These are phyloP conservation scores for Rhodotorula mucilaginosa DNA, from an alignment of 1,284 basidiomycete genomes.

Conservation along the genomic window DNA sequence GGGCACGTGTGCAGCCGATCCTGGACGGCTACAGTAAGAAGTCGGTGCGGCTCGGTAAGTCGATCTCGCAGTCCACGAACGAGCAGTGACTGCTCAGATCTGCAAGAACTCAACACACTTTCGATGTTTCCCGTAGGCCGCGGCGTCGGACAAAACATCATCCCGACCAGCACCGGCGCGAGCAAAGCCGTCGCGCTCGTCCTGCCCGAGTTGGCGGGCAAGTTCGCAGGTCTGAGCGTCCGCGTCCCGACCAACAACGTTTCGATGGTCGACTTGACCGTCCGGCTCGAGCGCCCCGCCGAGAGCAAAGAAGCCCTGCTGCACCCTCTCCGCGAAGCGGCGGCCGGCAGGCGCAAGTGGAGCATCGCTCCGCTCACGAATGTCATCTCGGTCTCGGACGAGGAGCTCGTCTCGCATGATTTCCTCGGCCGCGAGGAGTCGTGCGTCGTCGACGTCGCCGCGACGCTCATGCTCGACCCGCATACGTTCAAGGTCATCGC, in stretches of 20 bases:
- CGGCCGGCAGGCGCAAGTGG: constrained; percentile 34
- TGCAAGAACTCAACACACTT: neutral
- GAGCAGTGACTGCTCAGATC: too few relatives aligned
- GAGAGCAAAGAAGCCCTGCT: constrained; percentile 49
- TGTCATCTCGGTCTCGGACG: constrained; percentile 49
- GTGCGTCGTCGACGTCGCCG: constrained; percentile 50
- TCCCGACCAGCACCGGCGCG: constrained; percentile 51
- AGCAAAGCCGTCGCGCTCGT: constrained; percentile 51
- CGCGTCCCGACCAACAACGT: constrained; percentile 53
- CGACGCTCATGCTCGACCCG: constrained; percentile 48
- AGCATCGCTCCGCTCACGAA: constrained; percentile 18
- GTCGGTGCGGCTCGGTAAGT: constrained; percentile 48
- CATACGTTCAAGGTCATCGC: constrained; percentile 49
- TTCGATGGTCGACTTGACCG: constrained; percentile 51
- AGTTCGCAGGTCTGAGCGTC: constrained; percentile 52
- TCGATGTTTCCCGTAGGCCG: neutral
- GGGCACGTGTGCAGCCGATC: constrained; percentile 43
- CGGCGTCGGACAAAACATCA: constrained; percentile 50
- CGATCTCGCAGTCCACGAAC: neutral
- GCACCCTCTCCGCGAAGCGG: constrained; percentile 47
- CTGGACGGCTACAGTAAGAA: constrained; percentile 52
- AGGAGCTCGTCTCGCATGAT: constrained; percentile 52
- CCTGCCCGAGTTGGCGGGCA: constrained; percentile 51
- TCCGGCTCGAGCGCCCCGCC: constrained; percentile 48
- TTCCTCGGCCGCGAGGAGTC: constrained; percentile 48